Evolutionary conservation across 352 stramenopile genomes (phyloP).

Genomic region (Aphanomyces euteiches): DNA sequence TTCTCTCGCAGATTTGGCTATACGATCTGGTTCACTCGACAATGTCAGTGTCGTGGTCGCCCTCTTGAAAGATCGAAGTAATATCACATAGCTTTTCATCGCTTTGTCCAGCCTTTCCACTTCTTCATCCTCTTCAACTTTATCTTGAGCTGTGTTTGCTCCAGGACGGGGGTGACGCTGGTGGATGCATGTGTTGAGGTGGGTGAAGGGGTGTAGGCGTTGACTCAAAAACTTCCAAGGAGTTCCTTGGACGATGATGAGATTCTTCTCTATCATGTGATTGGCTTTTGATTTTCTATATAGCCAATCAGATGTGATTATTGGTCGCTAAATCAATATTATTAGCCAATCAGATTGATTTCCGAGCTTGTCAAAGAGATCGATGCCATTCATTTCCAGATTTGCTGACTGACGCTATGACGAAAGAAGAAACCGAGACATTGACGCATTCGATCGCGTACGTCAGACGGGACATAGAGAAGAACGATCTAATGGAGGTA

Average conservation of each 20-base stretch:
- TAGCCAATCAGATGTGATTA: background rate
- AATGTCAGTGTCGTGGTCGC: slow-evolving; percentile 87
- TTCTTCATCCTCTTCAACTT: background rate
- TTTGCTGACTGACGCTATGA: background rate
- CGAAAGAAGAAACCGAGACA: background rate
- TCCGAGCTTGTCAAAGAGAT: background rate
- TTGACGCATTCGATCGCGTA: too few species aligned
- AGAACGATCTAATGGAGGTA: too few species aligned
- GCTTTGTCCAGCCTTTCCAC: background rate
- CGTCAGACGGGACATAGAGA: too few species aligned
- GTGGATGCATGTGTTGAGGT: too few species aligned
- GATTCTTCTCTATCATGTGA: background rate
- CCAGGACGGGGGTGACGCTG: too few species aligned
- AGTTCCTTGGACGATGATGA: background rate
- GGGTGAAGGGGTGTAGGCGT: too few species aligned
- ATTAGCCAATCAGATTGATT: slow-evolving; percentile 4
- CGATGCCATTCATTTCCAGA: background rate
- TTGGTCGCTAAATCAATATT: background rate
- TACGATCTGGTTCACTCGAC: slow-evolving; percentile 81
- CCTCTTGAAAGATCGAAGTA: slow-evolving; percentile 49
- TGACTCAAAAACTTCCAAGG: too few species aligned
- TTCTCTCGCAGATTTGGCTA: slow-evolving; percentile 78
- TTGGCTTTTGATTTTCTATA: background rate
- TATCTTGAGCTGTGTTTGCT: too few species aligned
- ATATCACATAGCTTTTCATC: slow-evolving; percentile 2